Base-by-base conservation (phyloP, 768 basidiomycete genomes). In the Favolaschia claudopus region DNA sequence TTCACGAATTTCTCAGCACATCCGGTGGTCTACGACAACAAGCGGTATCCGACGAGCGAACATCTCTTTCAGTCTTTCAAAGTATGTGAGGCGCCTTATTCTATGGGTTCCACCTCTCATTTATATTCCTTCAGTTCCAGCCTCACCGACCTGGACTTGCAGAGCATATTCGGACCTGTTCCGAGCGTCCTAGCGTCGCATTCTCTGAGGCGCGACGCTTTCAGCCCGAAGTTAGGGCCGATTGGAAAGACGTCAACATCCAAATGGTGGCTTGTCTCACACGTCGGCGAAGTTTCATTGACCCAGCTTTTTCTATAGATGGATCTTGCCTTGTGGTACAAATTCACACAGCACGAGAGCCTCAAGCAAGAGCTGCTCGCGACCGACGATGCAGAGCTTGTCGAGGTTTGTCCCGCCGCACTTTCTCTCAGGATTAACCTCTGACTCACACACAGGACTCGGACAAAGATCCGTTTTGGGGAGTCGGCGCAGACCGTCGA, bases 391-490 rank as follows among this genome's bases (percentile, higher is more conserved):
- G 85, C 83, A 19, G 84, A 85, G 51, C 80, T 93, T 31, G 72
- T 92, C 5, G 91, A 93, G 82, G 89, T 88, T 55, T 66, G 74
- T 65, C 58, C 27, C 27, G 38, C 49, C 28, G 27, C 32, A 54
- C 45, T 60, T 51, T 22, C 20, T 45, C 13, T 25, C 19, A 33
- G 12, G 42, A 37, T 43, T 45, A 13, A 27, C 47, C 8, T 32
- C 46, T 58, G 36, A 56, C 33, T n/a, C 44, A 10, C 60, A 20
- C 60, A 19, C 59, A 89, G 88, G 83, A 89, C 67, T 90, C 88
- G n/a, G 86, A 87, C 57, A 87, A 85, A 62, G 90, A 92, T 70
- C 78, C 88, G 36, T 91, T 91, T 72, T 92, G 90, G 89, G 90
- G 90, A n/a, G 72, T 85, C 59, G 90, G 90, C 6, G 77, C 82